These are phyloP conservation scores for Lumnitzera racemosa DNA, from an alignment of 345 rosid species.

Conservation along the genomic window DNA sequence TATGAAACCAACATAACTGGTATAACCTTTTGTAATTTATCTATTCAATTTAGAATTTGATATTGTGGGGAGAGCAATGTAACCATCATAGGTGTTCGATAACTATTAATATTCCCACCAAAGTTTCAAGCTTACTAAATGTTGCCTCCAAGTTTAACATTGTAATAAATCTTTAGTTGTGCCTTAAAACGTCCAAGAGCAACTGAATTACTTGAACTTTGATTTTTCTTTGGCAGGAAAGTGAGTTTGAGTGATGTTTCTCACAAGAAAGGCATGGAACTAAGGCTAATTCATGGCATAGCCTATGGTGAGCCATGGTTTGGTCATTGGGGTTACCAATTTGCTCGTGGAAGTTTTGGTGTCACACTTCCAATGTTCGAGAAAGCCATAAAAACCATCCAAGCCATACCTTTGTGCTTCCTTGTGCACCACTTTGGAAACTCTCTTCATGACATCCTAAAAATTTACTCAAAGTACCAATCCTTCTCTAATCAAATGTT, in stretches of 20 bases:
- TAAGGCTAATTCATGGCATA: slow-evolving; percentile 64
- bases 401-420: slow-evolving; percentile 47
- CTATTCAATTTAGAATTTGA: too few species aligned
- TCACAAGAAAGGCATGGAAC: slow-evolving; percentile 66
- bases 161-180: background rate
- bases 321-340: slow-evolving; percentile 78
- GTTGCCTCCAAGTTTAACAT: too few species aligned
- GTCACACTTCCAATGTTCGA: slow-evolving; percentile 55
- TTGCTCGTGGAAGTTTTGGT: slow-evolving; percentile 68
- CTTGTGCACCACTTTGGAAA: slow-evolving; percentile 36
- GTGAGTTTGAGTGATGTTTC: slow-evolving; percentile 70
- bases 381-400: slow-evolving; percentile 70
- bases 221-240: slow-evolving; percentile 35
- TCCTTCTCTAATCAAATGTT: slow-evolving; percentile 45
- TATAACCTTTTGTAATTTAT: too few species aligned
- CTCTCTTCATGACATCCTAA: slow-evolving; percentile 33
- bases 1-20: too few species aligned
- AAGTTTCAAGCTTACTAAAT: too few species aligned
- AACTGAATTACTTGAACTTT: background rate
- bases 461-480: slow-evolving; percentile 72
- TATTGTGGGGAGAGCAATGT: too few species aligned
- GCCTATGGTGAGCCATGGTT: slow-evolving; percentile 80
- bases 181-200: background rate
- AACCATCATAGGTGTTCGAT: too few species aligned
- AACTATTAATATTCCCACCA: too few species aligned